Percentiles rank a stretch among this genome's conserved stretches.
Evolutionary conservation across 768 basidiomycete species (phyloP).

Genomic region (Lyophyllum shimeji): DNA sequence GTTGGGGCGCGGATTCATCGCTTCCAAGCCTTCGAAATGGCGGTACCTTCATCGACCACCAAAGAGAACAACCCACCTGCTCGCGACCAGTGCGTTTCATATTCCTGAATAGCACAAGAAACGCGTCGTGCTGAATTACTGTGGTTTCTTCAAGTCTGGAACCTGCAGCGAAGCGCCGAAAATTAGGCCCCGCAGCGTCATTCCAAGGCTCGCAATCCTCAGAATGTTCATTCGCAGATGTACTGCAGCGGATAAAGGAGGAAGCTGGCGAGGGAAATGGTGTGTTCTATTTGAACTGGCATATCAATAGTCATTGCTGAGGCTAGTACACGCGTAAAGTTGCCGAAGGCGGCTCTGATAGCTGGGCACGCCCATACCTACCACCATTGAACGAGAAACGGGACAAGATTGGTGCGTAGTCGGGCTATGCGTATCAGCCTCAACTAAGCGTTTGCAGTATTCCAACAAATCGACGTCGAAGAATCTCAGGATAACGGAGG

Average conservation of each 20-base stretch:
- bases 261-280: constrained; percentile 45
- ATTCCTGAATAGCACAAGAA: not conserved
- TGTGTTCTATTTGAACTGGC: constrained; percentile 23
- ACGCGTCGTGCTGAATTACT: constrained; percentile 20
- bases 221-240: constrained; percentile 60
- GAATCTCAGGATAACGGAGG: constrained; percentile 47
- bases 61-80: constrained; percentile 32
- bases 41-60: constrained; percentile 9
- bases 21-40: constrained; percentile 7
- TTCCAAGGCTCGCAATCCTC: constrained; percentile 39
- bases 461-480: constrained; percentile 96
- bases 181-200: constrained; percentile 39
- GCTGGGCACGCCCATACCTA: constrained; percentile 68
- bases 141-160: constrained; percentile 23
- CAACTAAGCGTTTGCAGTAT: constrained; percentile 48
- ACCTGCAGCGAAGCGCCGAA: constrained; percentile 56
- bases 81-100: constrained; percentile 29
- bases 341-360: constrained; percentile 76
- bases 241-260: constrained; percentile 60
- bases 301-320: not conserved
- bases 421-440: not conserved
- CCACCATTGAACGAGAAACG: constrained; percentile 53
- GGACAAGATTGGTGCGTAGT: constrained; percentile 65
- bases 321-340: constrained; percentile 33
- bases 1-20: not conserved